Evolutionary conservation across 352 stramenopile genomes (phyloP), one percentile per base, ranked within the genome.

Genomic region (Globisporangium cylindrosporum): DNA sequence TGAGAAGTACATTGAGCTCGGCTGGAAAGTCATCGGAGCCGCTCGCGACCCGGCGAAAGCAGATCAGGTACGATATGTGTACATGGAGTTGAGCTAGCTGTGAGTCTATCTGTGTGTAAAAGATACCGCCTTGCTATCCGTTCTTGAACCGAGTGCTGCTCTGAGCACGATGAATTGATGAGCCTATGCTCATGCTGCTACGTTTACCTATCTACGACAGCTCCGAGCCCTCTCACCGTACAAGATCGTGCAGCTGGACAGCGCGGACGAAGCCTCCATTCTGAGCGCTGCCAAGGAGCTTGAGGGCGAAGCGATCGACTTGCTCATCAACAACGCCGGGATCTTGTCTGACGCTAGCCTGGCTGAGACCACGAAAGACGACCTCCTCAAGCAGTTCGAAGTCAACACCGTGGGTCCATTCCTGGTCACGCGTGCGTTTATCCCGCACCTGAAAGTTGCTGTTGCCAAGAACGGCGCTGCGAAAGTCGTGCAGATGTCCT

Each of bases 271-370:
- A 53, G 59, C 7, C 25, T 79, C 68, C 22, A 73, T 79, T 22
- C 5, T 55, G 32, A 55, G 32, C 20, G 67, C 71, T 10, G 64
- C 59, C 10, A 43, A 68, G 55, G 49, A 61, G 4, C 64, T 78
- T 27, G 62, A 68, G 18, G 60, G 64, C 18, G 61, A 71, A 29
- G 46, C 68, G 1, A 73, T 84, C 41, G 67, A 84, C 27, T 29
- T 84, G 41, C 54, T 84, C 10, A 76, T 84, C 66, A 84, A 84
- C 70, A 84, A 82, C 41, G 73, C 73, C 22, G 77, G 74, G 8
- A 69, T 80, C 14, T 68, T 2, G n/a, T 41, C 8, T 7, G n/a
- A 14, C 1, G 43, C 58, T n/a, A 48, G 32, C 20, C n/a, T 77
- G 1, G 24, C 15, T 1, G 43, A 4, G 9, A 68, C 61, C 2